Conservation (phyloP, 1,139 yeast genomes). For the Pichia sp. region DNA sequence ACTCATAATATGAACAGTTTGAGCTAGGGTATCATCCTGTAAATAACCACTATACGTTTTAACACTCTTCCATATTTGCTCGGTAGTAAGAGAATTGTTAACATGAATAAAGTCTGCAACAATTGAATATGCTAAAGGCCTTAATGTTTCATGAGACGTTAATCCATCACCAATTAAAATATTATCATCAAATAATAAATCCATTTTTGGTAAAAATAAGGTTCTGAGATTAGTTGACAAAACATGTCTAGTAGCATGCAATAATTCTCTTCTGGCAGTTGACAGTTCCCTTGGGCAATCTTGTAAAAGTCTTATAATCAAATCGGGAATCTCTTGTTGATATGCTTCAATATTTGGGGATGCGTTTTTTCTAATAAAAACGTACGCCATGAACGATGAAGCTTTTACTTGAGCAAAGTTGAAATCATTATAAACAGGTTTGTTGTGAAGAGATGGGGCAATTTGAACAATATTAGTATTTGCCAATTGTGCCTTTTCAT, state of each 20-base stretch:
- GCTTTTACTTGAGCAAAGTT: conserved; percentile 96
- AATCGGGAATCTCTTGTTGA: conserved; percentile 76
- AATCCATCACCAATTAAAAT: conserved; percentile 90
- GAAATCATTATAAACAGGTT: conserved; percentile 82
- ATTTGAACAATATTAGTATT: conserved; percentile 49
- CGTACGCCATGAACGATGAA: conserved; percentile 90
- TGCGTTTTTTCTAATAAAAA: conserved; percentile 78
- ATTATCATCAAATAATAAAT: conserved; percentile 75
- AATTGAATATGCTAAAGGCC: conserved; percentile 90
- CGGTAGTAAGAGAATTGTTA: conserved; percentile 73
- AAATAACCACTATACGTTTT: conserved; percentile 74
- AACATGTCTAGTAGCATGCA: conserved; percentile 93
- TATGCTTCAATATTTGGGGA: conserved; percentile 55
- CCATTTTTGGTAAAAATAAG: conserved; percentile 80
- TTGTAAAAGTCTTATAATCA: conserved; percentile 76
- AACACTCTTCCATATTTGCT: conserved; percentile 86
- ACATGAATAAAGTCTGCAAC: conserved; percentile 96
- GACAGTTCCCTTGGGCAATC: conserved; percentile 97
- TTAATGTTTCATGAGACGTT: conserved; percentile 79
- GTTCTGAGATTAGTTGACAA: conserved; percentile 81
- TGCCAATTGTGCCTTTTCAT: conserved; percentile 50
- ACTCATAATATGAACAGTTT: conserved; percentile 95
- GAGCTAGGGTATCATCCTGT: conserved; percentile 75
- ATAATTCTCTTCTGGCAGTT: conserved; percentile 83
- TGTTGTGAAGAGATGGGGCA: conserved; percentile 67